Base-by-base conservation (phyloP, 2,329 filamentous ascomycete species). In the Fusarium agapanthi region DNA sequence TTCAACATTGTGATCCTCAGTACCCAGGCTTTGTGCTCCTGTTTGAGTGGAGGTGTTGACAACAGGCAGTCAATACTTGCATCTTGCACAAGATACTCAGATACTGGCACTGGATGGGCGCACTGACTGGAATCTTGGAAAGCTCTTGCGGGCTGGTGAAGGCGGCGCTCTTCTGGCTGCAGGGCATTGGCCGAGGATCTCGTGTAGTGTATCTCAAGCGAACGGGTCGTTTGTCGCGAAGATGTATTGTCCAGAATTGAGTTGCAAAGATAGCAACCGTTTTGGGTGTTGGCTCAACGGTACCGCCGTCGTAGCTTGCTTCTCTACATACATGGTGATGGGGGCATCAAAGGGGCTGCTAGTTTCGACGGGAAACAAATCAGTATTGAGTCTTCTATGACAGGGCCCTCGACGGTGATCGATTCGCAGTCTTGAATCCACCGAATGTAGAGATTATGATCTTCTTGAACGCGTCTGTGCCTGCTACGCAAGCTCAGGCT, bases 401-500 rank as follows among this genome's bases (percentile, higher is more conserved):
- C 2, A 35, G 4, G 34, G 18, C 34, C 4, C 16, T 35, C 34
- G 1, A 35, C 16, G 16, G 1, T 3, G 34, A 35, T 35, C 16
- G 34, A 18, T 3, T 35, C 5, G 2, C 15, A 18, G 34, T 35
- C 34, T 35, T 3, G 0, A 35, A 35, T 1, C 4, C 16, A 35
- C 16, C 16, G 2, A 35, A 18, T 2, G 0, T 0, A 6, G 34
- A 35, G 34, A 10, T 35, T 18, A 35, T 10, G 0, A 18, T 35
- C 34, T 1, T 16, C 34, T 35, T 35, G 34, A 15, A 15, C 34
- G 16, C 34, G 34, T 35, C 34, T 28, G 15, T 28, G 78, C 82
- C 10, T 76, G 83, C n/a, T 80, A 80, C 22, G 80, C 80, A 5
- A 77, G 80, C 13, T 80, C 84, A 8, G 82, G 81, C 1, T 82